Conservation (phyloP, 1,284 basidiomycete genomes). For the Ceratobasidium sp. region DNA sequence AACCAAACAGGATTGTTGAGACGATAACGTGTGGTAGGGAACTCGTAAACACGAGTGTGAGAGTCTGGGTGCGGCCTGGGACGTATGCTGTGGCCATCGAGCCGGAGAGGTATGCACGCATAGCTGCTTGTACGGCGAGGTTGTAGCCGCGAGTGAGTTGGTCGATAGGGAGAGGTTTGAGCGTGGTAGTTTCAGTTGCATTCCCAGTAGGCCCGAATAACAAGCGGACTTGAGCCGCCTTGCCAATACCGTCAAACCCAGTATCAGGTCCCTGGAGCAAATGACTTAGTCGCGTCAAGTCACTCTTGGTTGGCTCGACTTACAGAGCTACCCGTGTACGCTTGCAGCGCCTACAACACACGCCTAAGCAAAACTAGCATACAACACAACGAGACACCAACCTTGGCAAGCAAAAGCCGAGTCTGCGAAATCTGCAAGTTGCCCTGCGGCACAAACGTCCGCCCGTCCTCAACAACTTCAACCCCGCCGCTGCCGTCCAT, state of each 20-base stretch:
- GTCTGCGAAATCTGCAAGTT: conserved; percentile 23
- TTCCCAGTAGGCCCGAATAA: conserved; percentile 25
- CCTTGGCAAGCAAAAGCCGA: conserved; percentile 8
- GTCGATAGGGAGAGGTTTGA: conserved; percentile 13
- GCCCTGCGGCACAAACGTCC: conserved; percentile 9
- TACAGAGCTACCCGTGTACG: background rate
- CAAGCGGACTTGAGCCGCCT: conserved; percentile 19
- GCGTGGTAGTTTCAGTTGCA: conserved; percentile 1
- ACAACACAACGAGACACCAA: background rate
- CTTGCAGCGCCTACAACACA: background rate
- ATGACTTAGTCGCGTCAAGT: background rate
- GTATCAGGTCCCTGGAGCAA: background rate
- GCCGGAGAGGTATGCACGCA: conserved; percentile 34
- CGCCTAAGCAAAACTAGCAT: background rate
- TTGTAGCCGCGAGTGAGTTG: conserved; percentile 25
- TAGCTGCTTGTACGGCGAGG: conserved; percentile 35
- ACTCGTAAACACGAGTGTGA: conserved; percentile 33
- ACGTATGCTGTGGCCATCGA: conserved; percentile 19
- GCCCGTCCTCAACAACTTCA: conserved; percentile 22
- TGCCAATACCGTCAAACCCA: background rate
- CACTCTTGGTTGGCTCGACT: background rate
- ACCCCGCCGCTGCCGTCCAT: conserved; percentile 26
- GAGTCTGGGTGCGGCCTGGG: conserved; percentile 29
- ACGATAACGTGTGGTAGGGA: conserved; percentile 32
- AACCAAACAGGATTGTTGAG: conserved; percentile 32